Base-by-base conservation (phyloP, 345 rosid genomes). In the Salix brachista region DNA sequence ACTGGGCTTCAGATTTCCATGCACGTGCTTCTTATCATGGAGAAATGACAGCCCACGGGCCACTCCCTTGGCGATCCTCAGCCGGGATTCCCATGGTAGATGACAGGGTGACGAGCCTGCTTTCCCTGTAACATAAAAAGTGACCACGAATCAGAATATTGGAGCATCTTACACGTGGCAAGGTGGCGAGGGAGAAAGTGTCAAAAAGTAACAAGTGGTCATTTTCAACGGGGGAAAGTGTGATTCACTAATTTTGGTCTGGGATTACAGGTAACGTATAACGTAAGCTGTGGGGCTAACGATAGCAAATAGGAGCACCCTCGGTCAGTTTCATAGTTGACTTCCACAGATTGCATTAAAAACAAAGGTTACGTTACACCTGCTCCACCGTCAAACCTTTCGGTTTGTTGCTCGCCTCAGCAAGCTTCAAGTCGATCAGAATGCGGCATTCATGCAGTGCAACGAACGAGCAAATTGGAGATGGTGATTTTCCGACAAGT, bases 1-100 rank as follows among this genome's bases (percentile, higher is more conserved):
- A 52, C 96, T 85, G 70, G 98, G 99, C 86, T 93, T 96, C 70
- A 96, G 82, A 78, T 93, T 96, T 25, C 91, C 98, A 41, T 96
- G 94, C 50, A 96, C 91, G 8, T 92, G 92, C 80, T 89, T 93
- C 86, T 90, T 93, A 60, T 96, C 99, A 61, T 96, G 98, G 61
- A 96, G 90, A 72, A 84, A 92, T 0, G 86, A 79, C 19, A 96
- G 90, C 79, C 93, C 99, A 26, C 93, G 93, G 62, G 96, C 96
- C 64, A 93, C 81, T 0, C 99, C 97, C 83, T 85, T 90, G 0
- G 90, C 91, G 26, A 95, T 91, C 89, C 81, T 93, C 70, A 93
- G 89, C 84, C 97, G 88, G 74, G 92, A 82, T 69, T 90, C 98
- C 99, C 98, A 93, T 3, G 92, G 93, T 68, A 96, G 79, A 82